Percentiles rank a stretch among this genome's conserved stretches.
These are phyloP conservation scores for Rhipidocladum racemiflorum DNA, from an alignment of 176 grass and related monocot species.

Conservation along the genomic window DNA sequence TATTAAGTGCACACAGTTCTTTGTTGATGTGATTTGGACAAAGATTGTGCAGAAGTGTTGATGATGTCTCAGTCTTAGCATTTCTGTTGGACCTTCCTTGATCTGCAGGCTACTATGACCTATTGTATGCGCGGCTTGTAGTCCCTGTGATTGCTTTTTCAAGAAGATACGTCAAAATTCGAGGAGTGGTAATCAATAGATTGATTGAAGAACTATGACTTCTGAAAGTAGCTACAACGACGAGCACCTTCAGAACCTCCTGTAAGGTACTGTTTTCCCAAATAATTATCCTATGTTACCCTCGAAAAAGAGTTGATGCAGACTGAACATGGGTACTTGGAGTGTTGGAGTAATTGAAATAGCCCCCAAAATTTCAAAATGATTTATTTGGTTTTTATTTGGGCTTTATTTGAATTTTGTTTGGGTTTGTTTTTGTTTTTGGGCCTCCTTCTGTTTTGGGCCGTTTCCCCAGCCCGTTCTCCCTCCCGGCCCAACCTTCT, in stretches of 20 bases:
- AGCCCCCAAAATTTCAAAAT: too few species aligned
- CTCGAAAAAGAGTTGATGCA: constrained; percentile 12
- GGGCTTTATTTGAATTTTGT: too few species aligned
- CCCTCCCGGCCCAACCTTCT: too few species aligned
- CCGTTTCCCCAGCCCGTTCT: too few species aligned
- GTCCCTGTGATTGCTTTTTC: not conserved
- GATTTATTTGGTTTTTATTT: too few species aligned
- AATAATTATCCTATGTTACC: not conserved
- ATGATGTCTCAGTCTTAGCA: not conserved
- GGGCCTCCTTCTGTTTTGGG: too few species aligned
- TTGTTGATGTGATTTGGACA: constrained; percentile 27
- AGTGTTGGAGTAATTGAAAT: constrained; percentile 12
- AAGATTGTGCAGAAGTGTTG: not conserved
- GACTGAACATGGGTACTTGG: not conserved
- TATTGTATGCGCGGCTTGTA: not conserved
- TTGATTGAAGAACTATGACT: constrained; percentile 7
- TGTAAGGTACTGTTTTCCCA: constrained; percentile 1
- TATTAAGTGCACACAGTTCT: constrained; percentile 18
- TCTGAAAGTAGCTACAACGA: constrained; percentile 9
- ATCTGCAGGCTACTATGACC: constrained; percentile 4
- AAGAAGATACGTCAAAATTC: constrained; percentile 21
- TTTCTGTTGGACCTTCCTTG: constrained; percentile 23
- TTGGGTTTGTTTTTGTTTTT: too few species aligned
- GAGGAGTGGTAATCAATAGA: not conserved
- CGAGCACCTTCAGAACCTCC: not conserved